phyloP scores from a whole-genome alignment of 306 rosid species.

The Castanea sativa region DNA sequence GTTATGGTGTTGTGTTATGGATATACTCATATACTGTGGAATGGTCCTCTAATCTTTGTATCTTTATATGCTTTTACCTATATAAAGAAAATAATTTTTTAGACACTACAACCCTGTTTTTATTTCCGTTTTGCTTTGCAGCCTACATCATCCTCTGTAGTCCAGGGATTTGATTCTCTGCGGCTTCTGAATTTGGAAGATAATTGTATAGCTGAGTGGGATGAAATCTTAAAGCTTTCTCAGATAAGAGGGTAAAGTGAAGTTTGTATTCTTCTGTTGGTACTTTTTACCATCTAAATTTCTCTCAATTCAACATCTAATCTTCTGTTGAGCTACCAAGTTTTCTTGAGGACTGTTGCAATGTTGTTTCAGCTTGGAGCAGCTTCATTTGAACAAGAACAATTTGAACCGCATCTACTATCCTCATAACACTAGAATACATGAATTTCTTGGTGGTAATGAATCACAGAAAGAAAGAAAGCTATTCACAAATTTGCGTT shows the following conservation, averaged over 20 bases:
- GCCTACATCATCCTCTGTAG: slow-evolving; percentile 61
- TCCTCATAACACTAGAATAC: slow-evolving; percentile 38
- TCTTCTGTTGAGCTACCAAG: slow-evolving; percentile 24
- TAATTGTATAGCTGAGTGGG: slow-evolving; percentile 79
- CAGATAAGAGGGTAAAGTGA: slow-evolving; percentile 64
- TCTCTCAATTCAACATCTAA: slow-evolving; percentile 7
- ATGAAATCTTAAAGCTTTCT: slow-evolving; percentile 75
- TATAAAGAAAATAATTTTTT: background rate
- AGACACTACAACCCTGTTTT: slow-evolving; percentile 14
- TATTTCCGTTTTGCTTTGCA: slow-evolving; percentile 39
- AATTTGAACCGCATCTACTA: slow-evolving; percentile 59
- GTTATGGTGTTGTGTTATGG: background rate
- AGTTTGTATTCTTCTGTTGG: background rate
- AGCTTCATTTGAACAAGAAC: slow-evolving; percentile 88
- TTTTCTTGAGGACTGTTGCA: slow-evolving; percentile 28
- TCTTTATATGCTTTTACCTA: too few species aligned
- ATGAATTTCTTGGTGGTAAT: slow-evolving; percentile 31
- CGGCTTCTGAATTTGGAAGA: slow-evolving; percentile 89
- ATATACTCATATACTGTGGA: background rate
- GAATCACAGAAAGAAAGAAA: slow-evolving; percentile 30
- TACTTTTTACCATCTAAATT: slow-evolving; percentile 3
- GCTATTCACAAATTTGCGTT: slow-evolving; percentile 67
- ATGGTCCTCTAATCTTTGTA: background rate
- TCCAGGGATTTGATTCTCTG: slow-evolving; percentile 76
- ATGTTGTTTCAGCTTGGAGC: slow-evolving; percentile 80